phyloP scores from a whole-genome alignment of 2,329 filamentous ascomycete genomes.

The Gnomoniopsis smithogilvyi region DNA sequence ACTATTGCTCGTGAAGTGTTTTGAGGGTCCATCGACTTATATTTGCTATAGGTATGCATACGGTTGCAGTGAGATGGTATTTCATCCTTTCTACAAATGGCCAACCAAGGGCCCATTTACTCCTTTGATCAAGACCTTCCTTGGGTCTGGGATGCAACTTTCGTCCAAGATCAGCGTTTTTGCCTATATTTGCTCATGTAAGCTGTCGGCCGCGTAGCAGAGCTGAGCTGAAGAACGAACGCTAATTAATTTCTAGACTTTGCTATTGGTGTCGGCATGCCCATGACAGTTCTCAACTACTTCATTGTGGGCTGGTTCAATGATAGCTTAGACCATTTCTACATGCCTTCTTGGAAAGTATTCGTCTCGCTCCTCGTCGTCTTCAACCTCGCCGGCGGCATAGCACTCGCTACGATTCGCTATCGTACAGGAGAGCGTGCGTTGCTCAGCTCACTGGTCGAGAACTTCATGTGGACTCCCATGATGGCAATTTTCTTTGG shows the following conservation, averaged over 20 bases:
- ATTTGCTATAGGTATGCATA: slow-evolving; percentile 51
- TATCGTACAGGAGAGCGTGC: slow-evolving; percentile 56
- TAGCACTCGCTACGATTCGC: slow-evolving; percentile 58
- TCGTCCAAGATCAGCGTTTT: slow-evolving; percentile 70
- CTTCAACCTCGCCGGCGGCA: slow-evolving; percentile 59
- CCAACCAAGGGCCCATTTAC: slow-evolving; percentile 61
- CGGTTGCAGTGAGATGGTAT: slow-evolving; percentile 68
- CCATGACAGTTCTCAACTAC: slow-evolving; percentile 68
- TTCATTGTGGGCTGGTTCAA: slow-evolving; percentile 70
- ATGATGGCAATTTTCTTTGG: slow-evolving; percentile 45
- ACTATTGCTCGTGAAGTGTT: background rate
- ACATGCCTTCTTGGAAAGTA: slow-evolving; percentile 62
- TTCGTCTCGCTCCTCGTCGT: slow-evolving; percentile 61
- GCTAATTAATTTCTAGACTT: slow-evolving; percentile 50
- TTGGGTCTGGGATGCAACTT: slow-evolving; percentile 58
- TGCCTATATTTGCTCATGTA: slow-evolving; percentile 57
- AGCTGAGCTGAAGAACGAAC: no score
- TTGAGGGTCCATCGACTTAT: background rate
- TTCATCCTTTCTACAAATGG: slow-evolving; percentile 64
- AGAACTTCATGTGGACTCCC: slow-evolving; percentile 62
- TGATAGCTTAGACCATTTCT: slow-evolving; percentile 62
- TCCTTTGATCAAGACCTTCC: slow-evolving; percentile 58
- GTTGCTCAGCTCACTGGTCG: slow-evolving; percentile 43
- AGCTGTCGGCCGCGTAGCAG: background rate
- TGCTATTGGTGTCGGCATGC: slow-evolving; percentile 64